Evolutionary conservation across 305 asterid genomes (phyloP), one percentile per base, ranked within the genome.

Genomic region (Coffea humblotiana): DNA sequence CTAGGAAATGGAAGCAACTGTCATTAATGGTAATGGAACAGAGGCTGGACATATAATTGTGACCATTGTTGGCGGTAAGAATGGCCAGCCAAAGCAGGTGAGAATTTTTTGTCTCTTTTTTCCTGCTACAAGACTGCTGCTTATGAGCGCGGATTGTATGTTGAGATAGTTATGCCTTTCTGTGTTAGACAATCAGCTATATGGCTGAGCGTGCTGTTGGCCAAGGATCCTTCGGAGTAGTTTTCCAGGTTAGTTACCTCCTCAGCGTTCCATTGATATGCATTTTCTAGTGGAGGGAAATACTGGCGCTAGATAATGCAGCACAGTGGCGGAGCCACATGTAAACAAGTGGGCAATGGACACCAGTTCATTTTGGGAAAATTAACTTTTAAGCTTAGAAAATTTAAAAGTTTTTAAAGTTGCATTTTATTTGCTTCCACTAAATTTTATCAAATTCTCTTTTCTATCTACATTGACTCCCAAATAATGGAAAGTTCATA

Each of bases 201-300:
- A 92, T 93, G 96, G 98, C 98, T n/a, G 98, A 93, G 90, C 97
- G 93, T 21, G 87, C 89, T 25, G 97, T 89, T 68, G 97, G 97
- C 1, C 91, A 92, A 79, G 97, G 98, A 79, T 93, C 97, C 40
- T 93, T 93, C 49, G 97, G 96, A 83, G 93, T 91, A 21, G 98
- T 93, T 56, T 93, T 92, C 84, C 98, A 93, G 97, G 97, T 93
- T 81, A 66, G 60, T 69, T 83, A 58, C 65, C 73, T 13, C 12
- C 77, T 35, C 3, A 54, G 45, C 54, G 67, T 32, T 32, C 32
- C 32, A 32, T 71, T 54, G 37, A 23, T 32, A 32, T 75, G 23
- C 14, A 21, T 60, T 35, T 58, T 58, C 18, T 67, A 66, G 16
- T 37, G 49, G 6, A 47, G 48, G 29, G 19, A 35, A 60, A 37